phyloP scores from a whole-genome alignment of 2,329 filamentous ascomycete species.

The Fusarium tupiense region DNA sequence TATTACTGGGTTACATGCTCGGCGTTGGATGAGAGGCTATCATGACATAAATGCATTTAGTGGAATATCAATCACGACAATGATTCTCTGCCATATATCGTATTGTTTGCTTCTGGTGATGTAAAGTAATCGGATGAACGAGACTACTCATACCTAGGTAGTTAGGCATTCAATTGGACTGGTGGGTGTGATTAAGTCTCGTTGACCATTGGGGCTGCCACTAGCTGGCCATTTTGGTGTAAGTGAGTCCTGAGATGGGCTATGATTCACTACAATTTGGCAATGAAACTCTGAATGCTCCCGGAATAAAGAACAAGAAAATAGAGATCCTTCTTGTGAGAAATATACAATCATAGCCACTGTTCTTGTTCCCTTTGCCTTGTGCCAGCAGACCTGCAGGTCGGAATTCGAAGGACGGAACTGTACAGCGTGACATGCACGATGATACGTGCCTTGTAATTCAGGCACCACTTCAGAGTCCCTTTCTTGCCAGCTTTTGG shows the following conservation, averaged over 20 bases:
- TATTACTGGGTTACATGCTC: constrained; percentile 37
- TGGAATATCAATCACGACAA: constrained; percentile 42
- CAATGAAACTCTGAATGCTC: neutral
- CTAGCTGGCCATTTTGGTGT: neutral
- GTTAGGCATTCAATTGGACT: too few relatives aligned
- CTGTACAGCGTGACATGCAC: constrained; percentile 35
- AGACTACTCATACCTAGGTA: too few relatives aligned
- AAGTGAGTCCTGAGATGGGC: neutral
- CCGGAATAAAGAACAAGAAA: neutral
- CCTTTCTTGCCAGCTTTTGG: constrained; percentile 46
- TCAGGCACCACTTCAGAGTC: constrained; percentile 37
- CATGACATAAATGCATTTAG: constrained; percentile 35
- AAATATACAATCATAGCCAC: neutral
- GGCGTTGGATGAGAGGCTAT: constrained; percentile 44
- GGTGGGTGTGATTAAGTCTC: neutral
- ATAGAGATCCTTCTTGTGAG: neutral
- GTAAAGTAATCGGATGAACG: neutral
- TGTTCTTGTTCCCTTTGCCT: neutral
- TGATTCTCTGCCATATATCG: constrained; percentile 8
- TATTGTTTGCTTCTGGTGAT: neutral
- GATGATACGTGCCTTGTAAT: constrained; percentile 36
- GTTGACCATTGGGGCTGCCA: neutral
- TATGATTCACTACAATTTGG: neutral
- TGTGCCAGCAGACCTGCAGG: constrained; percentile 24
- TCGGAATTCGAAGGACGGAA: constrained; percentile 2